These are phyloP conservation scores for Cadophora luteo-olivacea DNA, from an alignment of 2,329 filamentous ascomycete species.

Conservation along the genomic window DNA sequence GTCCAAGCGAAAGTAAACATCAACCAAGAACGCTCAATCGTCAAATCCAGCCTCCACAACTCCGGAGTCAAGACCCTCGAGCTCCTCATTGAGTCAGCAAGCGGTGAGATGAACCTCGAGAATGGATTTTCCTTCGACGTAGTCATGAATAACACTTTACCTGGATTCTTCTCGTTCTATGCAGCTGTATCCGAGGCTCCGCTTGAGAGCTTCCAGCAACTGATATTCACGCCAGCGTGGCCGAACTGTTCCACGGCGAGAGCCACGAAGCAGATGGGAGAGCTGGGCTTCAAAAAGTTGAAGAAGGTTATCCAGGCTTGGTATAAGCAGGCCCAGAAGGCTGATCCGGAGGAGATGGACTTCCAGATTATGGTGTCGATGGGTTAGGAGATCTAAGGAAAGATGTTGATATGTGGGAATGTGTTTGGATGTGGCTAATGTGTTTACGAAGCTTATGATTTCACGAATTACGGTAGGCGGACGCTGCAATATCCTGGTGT, in stretches of 20 bases:
- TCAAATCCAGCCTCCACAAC: neutral
- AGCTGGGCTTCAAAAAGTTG: neutral
- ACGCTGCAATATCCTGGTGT: too few species aligned
- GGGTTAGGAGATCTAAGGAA: neutral
- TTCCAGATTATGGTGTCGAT: neutral
- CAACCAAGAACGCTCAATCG: neutral
- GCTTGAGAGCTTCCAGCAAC: neutral
- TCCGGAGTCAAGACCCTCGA: slow-evolving; percentile 3
- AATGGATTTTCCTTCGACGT: neutral
- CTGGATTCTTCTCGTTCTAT: slow-evolving; percentile 5
- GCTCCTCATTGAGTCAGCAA: neutral
- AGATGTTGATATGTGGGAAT: neutral
- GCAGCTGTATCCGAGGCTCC: neutral
- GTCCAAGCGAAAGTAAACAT: neutral
- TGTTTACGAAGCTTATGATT: neutral
- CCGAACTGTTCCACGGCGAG: neutral
- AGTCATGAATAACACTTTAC: neutral
- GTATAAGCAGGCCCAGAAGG: slow-evolving; percentile 1
- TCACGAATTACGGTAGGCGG: neutral
- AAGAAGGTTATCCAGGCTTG: neutral
- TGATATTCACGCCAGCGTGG: slow-evolving; percentile 4
- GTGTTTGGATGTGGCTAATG: neutral
- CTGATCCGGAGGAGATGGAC: neutral
- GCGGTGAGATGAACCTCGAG: neutral
- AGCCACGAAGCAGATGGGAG: neutral